Percentiles rank a stretch among this genome's conserved stretches.
phyloP scores from a whole-genome alignment of 2,329 filamentous ascomycete genomes.

The Fusarium compactum region DNA sequence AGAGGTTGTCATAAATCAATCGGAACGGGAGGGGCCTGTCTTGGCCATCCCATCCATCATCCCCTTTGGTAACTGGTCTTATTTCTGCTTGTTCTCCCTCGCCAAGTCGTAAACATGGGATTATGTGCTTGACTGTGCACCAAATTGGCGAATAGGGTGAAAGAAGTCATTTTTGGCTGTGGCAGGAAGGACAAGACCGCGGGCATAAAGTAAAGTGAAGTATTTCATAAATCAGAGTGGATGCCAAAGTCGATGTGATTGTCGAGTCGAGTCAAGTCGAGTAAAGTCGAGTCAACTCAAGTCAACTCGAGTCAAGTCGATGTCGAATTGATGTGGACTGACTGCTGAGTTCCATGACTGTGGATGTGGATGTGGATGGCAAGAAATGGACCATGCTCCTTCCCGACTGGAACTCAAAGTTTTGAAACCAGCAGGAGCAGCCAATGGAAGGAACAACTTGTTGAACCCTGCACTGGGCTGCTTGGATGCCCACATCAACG shows the following conservation, averaged over 20 bases:
- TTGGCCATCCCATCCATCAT: constrained; percentile 10
- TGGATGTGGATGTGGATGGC: constrained; percentile 29
- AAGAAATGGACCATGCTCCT: constrained; percentile 39
- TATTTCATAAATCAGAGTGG: neutral
- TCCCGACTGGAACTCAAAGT: constrained; percentile 40
- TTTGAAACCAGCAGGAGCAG: constrained; percentile 34
- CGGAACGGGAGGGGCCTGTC: constrained; percentile 35
- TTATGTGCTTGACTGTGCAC: neutral
- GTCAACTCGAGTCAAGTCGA: neutral
- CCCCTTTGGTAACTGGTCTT: neutral
- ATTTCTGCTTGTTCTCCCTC: neutral
- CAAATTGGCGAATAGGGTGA: neutral
- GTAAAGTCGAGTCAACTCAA: neutral
- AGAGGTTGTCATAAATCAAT: constrained; percentile 41
- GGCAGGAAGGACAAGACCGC: neutral
- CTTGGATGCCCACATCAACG: constrained; percentile 26
- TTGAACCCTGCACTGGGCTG: constrained; percentile 25
- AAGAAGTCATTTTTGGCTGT: neutral
- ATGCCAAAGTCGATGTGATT: constrained; percentile 20
- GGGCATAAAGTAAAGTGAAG: neutral
- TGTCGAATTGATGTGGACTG: neutral
- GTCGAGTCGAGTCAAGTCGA: neutral
- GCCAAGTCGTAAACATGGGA: neutral
- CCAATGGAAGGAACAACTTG: constrained; percentile 23
- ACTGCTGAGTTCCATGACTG: neutral